A percentile compares a stretch with the other conserved stretches of the same genome.
phyloP scores from a whole-genome alignment of 2,329 filamentous ascomycete species.

The Aspergillus pseudoviridinutans region DNA sequence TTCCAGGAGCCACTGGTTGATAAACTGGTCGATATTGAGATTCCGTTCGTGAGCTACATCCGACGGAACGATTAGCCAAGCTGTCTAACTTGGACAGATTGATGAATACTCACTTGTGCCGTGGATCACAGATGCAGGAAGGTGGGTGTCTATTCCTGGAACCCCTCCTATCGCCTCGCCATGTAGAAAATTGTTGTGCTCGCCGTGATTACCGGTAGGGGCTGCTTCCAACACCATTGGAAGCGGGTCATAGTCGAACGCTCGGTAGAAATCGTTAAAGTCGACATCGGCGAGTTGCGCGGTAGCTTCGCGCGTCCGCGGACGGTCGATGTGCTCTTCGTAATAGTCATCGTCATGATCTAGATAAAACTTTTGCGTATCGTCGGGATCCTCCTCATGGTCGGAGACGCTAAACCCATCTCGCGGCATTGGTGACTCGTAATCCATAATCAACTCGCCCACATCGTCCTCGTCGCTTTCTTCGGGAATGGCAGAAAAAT shows the following conservation, averaged over 20 bases:
- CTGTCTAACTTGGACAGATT: neutral
- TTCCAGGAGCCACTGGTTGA: slow-evolving; percentile 37
- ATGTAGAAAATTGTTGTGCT: slow-evolving; percentile 12
- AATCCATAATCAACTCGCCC: slow-evolving; percentile 22
- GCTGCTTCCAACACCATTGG: slow-evolving; percentile 11
- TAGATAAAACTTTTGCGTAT: slow-evolving; percentile 32
- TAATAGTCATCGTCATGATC: slow-evolving; percentile 23
- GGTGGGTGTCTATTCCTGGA: slow-evolving; percentile 13
- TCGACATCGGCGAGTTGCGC: slow-evolving; percentile 21
- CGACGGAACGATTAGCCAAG: slow-evolving; percentile 2
- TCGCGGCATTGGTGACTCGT: slow-evolving; percentile 18
- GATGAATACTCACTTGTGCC: slow-evolving; percentile 25
- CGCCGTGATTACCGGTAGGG: slow-evolving; percentile 10
- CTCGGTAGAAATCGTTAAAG: slow-evolving; percentile 28
- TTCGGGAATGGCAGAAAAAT: slow-evolving; percentile 19
- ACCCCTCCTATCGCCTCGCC: slow-evolving; percentile 12
- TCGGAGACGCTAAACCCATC: slow-evolving; percentile 8
- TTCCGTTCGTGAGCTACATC: slow-evolving; percentile 37
- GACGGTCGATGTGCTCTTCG: slow-evolving; percentile 7
- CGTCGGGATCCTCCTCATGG: slow-evolving; percentile 27
- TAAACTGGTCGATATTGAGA: slow-evolving; percentile 41
- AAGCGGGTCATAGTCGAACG: slow-evolving; percentile 15
- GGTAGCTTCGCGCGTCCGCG: slow-evolving; percentile 1
- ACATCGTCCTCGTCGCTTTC: slow-evolving; percentile 16
- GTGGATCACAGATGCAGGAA: slow-evolving; percentile 23